Evolutionary conservation across 495 filamentous ascomycete species (phyloP), one percentile per base, ranked within the genome.

Genomic region (Xylaria curta): DNA sequence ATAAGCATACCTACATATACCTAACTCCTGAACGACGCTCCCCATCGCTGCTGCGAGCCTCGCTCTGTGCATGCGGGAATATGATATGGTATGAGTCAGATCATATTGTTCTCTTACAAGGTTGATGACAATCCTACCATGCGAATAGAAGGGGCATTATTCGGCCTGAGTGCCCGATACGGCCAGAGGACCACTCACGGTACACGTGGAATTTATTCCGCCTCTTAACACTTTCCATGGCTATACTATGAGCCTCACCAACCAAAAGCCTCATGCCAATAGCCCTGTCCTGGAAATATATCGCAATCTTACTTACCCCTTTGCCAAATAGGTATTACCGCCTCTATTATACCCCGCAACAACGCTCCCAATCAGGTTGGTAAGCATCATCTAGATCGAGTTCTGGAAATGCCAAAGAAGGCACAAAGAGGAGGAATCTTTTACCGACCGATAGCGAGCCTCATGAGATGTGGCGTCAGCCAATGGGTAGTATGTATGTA

Each of bases 121-220:
- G 49, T 28, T 33, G 33, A 28, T 54, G 33, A 36, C 26, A 56
- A 42, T 56, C 47, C 65, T 63, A 33, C 62, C 42, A 47, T 47
- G 42, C 31, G 28, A 28, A 28, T 17, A 66, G 44, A 19, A 19
- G 28, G 44, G 8, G 10, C n/a, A 66, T 53, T 66, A 19, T 33
- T 66, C 47, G 44, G 64, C 19, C 47, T 40, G 63, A 5, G 5
- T 67, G 21, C 46, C 64, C 4, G 33, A 38, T 36, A 38, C 44
- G 21, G 44, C 38, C 10, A 66, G 17, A 1, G 7, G 9, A 24
- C 42, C 63, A 33, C 24, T 46, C 31, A 65, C n/a, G 3, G 15
- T 44, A 62, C 60, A 44, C 60, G 60, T 63, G 60, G 60, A 63
- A 63, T 33, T 42, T 9, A 38, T 63, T 42, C 60, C 60, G 60